A percentile compares a stretch with the other conserved stretches of the same genome.
Evolutionary conservation across 805 yeast species (phyloP).

Genomic region (Metschnikowia cubensis): DNA sequence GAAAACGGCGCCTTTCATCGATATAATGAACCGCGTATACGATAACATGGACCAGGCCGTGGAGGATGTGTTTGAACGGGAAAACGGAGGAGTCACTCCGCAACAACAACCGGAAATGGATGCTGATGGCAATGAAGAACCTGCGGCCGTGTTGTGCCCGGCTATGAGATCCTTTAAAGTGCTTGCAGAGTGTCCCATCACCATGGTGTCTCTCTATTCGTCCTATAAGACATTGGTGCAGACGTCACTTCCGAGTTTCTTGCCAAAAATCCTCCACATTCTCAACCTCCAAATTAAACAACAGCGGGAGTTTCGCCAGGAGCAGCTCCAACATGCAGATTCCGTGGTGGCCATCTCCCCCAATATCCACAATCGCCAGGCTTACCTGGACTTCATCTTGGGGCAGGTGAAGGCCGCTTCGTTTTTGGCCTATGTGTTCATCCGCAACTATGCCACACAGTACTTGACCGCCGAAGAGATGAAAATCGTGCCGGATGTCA

Average conservation of each 20-base stretch:
- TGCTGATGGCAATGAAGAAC: slow-evolving; percentile 23
- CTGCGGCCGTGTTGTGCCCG: slow-evolving; percentile 50
- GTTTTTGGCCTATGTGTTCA: slow-evolving; percentile 85
- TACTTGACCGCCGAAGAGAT: slow-evolving; percentile 41
- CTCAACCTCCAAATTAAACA: slow-evolving; percentile 76
- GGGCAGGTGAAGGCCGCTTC: slow-evolving; percentile 97
- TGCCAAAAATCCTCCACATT: slow-evolving; percentile 76
- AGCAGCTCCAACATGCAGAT: slow-evolving; percentile 52
- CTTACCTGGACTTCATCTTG: slow-evolving; percentile 82
- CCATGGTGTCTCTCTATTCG: slow-evolving; percentile 88
- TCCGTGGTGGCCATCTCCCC: slow-evolving; percentile 71
- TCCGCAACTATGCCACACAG: slow-evolving; percentile 75
- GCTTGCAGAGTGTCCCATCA: slow-evolving; percentile 93
- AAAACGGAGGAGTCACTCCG: slow-evolving; percentile 6
- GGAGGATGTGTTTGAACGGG: slow-evolving; percentile 54
- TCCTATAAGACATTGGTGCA: slow-evolving; percentile 75
- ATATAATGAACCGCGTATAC: slow-evolving; percentile 70
- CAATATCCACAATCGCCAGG: slow-evolving; percentile 66
- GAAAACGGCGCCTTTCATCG: slow-evolving; percentile 75
- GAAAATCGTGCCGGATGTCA: slow-evolving; percentile 77
- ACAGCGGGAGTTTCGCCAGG: slow-evolving; percentile 45
- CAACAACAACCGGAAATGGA: slow-evolving; percentile 10
- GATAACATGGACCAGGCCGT: slow-evolving; percentile 76
- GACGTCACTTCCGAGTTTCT: slow-evolving; percentile 66
- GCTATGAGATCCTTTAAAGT: slow-evolving; percentile 86